phyloP scores from a whole-genome alignment of 306 rosid genomes.

The Prosopis cineraria region DNA sequence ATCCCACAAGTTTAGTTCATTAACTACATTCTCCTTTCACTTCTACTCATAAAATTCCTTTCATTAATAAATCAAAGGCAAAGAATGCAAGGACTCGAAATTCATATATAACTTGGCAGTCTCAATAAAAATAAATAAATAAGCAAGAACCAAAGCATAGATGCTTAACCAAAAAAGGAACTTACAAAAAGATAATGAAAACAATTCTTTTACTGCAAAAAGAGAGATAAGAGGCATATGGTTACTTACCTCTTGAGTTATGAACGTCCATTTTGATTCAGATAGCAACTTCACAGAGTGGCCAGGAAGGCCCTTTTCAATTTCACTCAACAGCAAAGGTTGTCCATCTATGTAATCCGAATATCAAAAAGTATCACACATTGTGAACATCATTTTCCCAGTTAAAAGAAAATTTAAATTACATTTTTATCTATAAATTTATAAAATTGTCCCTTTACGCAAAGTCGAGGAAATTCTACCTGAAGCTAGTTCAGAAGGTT shows the following conservation, averaged over 20 bases:
- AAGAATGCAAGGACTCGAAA: too few relatives aligned
- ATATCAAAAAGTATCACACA: slow-evolving; percentile 18
- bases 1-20: too few relatives aligned
- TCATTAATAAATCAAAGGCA: neutral
- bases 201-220: neutral
- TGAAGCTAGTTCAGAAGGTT: too few relatives aligned
- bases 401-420: too few relatives aligned
- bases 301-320: slow-evolving; percentile 66
- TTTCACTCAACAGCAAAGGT: slow-evolving; percentile 50
- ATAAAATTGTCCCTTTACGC: too few relatives aligned
- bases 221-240: neutral
- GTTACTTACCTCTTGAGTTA: slow-evolving; percentile 69
- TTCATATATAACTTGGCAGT: neutral
- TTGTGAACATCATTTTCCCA: neutral
- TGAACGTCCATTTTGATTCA: slow-evolving; percentile 89
- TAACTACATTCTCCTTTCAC: neutral
- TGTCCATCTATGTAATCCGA: slow-evolving; percentile 59
- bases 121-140: neutral
- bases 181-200: neutral
- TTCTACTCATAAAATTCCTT: slow-evolving; percentile 4
- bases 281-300: slow-evolving; percentile 52
- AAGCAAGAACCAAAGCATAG: neutral
- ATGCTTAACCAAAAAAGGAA: neutral
- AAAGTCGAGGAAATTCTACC: too few relatives aligned
- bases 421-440: too few relatives aligned